Conservation (phyloP, 2,329 filamentous ascomycete species). For the Aquanectria penicillioides region DNA sequence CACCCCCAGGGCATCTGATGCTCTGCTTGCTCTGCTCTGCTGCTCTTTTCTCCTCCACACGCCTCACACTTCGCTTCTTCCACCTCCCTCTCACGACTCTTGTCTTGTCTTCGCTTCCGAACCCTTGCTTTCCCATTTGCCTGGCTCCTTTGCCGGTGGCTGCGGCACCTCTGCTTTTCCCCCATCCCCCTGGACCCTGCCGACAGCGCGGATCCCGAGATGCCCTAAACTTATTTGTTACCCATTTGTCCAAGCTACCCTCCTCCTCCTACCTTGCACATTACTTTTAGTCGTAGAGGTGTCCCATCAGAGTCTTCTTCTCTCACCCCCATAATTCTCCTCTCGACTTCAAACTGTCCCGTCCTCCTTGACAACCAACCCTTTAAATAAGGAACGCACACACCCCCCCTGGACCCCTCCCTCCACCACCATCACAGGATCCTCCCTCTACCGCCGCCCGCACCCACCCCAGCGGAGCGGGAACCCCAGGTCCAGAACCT, state of each 20-base stretch:
- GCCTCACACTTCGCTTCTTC: conserved; percentile 29
- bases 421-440: not conserved
- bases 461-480: conserved; percentile 31
- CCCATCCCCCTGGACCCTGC: conserved; percentile 35
- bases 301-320: not conserved
- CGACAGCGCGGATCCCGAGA: conserved; percentile 30
- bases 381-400: no score
- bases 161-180: conserved; percentile 32
- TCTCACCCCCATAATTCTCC: not conserved
- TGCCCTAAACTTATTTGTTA: conserved; percentile 28
- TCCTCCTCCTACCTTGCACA: conserved; percentile 12
- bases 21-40: no score
- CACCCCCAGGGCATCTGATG: conserved; percentile 36
- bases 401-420: not conserved
- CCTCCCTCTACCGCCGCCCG: conserved; percentile 23
- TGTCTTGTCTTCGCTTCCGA: conserved; percentile 30
- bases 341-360: not conserved
- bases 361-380: not conserved
- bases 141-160: conserved; percentile 36
- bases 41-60: conserved; percentile 29
- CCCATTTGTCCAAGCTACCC: conserved; percentile 6
- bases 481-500: conserved; percentile 38
- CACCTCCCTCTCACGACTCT: conserved; percentile 33
- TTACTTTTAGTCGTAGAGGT: conserved; percentile 11
- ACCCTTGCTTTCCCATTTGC: conserved; percentile 28